A percentile compares a stretch with the other conserved stretches of the same genome.
Conservation (phyloP, 352 stramenopile species). For the Phytophthora cactorum region DNA sequence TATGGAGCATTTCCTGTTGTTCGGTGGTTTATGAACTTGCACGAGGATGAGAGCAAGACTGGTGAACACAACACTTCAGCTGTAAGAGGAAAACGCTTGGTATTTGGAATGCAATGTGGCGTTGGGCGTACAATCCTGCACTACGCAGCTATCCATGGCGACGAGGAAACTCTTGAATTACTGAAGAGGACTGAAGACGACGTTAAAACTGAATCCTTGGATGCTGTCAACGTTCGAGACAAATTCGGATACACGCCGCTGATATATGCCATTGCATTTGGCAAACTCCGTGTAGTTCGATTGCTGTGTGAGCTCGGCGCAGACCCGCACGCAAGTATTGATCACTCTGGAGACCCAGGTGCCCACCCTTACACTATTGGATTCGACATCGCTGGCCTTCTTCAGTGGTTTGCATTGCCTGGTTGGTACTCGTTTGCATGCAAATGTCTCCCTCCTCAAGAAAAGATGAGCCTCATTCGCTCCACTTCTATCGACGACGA, state of each 20-base stretch:
- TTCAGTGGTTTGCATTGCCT: constrained; percentile 63
- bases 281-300: constrained; percentile 38
- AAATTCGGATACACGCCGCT: constrained; percentile 52
- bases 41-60: constrained; percentile 15
- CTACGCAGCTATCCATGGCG: constrained; percentile 52
- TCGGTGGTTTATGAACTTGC: constrained; percentile 53
- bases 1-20: constrained; percentile 52
- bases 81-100: not conserved
- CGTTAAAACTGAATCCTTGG: not conserved
- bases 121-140: constrained; percentile 51
- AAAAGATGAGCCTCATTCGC: constrained; percentile 42
- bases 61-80: not conserved
- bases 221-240: constrained; percentile 43
- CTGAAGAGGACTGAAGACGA: constrained; percentile 11
- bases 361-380: constrained; percentile 55
- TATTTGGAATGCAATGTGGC: constrained; percentile 27
- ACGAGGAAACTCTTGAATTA: constrained; percentile 38
- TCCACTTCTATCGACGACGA: constrained; percentile 39
- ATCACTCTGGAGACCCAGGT: constrained; percentile 51
- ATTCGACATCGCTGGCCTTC: constrained; percentile 54
- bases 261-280: constrained; percentile 65
- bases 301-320: constrained; percentile 42
- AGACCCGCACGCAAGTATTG: constrained; percentile 38
- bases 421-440: constrained; percentile 60
- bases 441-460: constrained; percentile 19